phyloP scores from a whole-genome alignment of 768 basidiomycete species.

The Gymnopilus junonius region DNA sequence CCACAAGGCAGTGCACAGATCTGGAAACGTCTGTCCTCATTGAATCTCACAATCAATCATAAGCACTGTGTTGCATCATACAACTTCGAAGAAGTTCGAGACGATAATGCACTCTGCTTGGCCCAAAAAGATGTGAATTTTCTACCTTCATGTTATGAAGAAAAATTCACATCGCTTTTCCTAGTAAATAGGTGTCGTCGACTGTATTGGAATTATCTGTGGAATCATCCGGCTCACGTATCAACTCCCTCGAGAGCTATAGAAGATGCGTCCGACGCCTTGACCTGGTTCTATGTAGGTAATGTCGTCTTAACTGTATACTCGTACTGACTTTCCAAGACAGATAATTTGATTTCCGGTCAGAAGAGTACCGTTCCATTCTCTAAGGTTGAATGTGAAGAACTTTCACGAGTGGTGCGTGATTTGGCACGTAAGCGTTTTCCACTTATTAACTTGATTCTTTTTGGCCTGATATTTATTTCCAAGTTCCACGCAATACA shows the following conservation, averaged over 20 bases:
- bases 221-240: slow-evolving; percentile 51
- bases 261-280: slow-evolving; percentile 50
- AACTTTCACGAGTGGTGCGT: slow-evolving; percentile 44
- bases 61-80: slow-evolving; percentile 51
- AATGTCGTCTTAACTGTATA: background rate
- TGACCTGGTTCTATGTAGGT: slow-evolving; percentile 53
- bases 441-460: background rate
- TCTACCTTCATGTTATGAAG: background rate
- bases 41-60: slow-evolving; percentile 52
- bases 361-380: slow-evolving; percentile 51
- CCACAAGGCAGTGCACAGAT: slow-evolving; percentile 26
- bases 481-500: slow-evolving; percentile 35
- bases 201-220: slow-evolving; percentile 57
- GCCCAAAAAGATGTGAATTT: slow-evolving; percentile 31
- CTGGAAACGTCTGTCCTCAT: slow-evolving; percentile 18
- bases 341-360: slow-evolving; percentile 54
- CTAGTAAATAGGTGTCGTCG: slow-evolving; percentile 49
- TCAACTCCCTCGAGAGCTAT: slow-evolving; percentile 45
- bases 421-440: slow-evolving; percentile 35
- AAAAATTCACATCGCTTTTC: background rate
- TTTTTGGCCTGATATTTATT: background rate
- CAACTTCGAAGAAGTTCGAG: slow-evolving; percentile 34
- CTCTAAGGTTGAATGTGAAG: slow-evolving; percentile 57
- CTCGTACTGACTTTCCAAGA: slow-evolving; percentile 24
- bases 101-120: slow-evolving; percentile 29